These are phyloP conservation scores for Penicillium sp. DNA, from an alignment of 2,329 filamentous ascomycete species.

Conservation along the genomic window DNA sequence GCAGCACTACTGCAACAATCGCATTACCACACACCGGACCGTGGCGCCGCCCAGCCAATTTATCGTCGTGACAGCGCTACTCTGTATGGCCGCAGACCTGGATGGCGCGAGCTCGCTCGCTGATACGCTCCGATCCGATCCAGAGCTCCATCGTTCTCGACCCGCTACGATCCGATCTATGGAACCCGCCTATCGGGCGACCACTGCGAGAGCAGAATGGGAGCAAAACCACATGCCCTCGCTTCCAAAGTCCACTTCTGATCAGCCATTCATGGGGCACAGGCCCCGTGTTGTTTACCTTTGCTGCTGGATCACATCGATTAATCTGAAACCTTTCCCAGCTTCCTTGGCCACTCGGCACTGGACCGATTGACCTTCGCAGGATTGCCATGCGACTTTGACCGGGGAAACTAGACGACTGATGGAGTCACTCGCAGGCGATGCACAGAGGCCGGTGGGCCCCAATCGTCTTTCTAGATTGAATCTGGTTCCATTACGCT, in stretches of 20 bases:
- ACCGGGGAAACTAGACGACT: neutral
- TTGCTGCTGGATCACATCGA: constrained; percentile 13
- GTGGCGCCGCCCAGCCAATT: no score
- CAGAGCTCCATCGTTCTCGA: constrained; percentile 17
- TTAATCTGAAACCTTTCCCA: constrained; percentile 12
- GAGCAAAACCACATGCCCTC: constrained; percentile 3
- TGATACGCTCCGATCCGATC: constrained; percentile 11
- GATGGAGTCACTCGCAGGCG: constrained; percentile 3
- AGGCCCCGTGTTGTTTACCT: neutral
- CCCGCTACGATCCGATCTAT: constrained; percentile 23
- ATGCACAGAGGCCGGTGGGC: constrained; percentile 10
- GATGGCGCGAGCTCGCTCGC: no score
- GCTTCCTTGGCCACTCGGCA: neutral
- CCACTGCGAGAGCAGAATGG: constrained; percentile 1
- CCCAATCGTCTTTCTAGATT: constrained; percentile 11
- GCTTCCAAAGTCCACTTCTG: constrained; percentile 10
- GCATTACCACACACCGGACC: no score
- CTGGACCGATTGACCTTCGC: neutral
- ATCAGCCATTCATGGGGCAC: neutral
- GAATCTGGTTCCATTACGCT: constrained; percentile 4
- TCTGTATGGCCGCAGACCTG: no score
- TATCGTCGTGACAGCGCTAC: no score
- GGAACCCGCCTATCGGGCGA: constrained; percentile 1
- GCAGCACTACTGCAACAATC: no score
- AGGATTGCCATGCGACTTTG: constrained; percentile 12